These are phyloP conservation scores for Diplotaxis tenuifolia DNA, from an alignment of 345 rosid species.

Conservation along the genomic window DNA sequence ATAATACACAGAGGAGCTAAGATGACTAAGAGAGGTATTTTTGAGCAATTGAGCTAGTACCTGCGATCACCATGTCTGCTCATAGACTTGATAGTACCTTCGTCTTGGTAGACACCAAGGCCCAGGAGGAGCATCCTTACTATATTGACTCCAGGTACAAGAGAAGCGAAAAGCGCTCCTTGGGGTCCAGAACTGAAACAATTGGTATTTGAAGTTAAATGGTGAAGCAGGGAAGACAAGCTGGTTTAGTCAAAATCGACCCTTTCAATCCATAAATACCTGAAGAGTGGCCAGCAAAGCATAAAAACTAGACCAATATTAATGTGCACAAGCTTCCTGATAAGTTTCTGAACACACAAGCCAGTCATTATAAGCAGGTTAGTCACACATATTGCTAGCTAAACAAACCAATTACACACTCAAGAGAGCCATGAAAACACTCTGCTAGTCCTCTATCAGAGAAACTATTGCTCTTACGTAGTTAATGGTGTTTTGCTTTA, in stretches of 20 bases:
- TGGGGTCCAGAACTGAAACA: conserved; percentile 64
- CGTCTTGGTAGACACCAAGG: conserved; percentile 70
- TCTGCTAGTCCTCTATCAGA: neutral
- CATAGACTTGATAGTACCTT: conserved; percentile 90
- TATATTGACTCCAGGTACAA: conserved; percentile 66
- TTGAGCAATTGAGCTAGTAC: conserved; percentile 34
- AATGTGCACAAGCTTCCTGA: conserved; percentile 73
- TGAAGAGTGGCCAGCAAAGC: conserved; percentile 61
- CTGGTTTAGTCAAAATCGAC: neutral
- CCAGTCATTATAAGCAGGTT: neutral
- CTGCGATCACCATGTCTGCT: conserved; percentile 90
- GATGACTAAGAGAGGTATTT: neutral
- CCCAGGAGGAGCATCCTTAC: conserved; percentile 78
- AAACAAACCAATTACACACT: neutral
- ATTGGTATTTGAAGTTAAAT: neutral
- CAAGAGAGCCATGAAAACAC: neutral
- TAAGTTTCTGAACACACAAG: conserved; percentile 13
- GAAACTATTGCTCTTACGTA: neutral
- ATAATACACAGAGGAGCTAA: neutral
- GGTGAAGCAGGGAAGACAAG: neutral
- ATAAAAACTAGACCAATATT: conserved; percentile 80
- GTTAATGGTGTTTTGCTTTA: neutral
- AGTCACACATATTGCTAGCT: neutral
- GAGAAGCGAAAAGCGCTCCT: conserved; percentile 80
- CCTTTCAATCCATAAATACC: neutral